These are phyloP conservation scores for Heimioporus sp. DNA, from an alignment of 768 basidiomycete species.

Conservation along the genomic window DNA sequence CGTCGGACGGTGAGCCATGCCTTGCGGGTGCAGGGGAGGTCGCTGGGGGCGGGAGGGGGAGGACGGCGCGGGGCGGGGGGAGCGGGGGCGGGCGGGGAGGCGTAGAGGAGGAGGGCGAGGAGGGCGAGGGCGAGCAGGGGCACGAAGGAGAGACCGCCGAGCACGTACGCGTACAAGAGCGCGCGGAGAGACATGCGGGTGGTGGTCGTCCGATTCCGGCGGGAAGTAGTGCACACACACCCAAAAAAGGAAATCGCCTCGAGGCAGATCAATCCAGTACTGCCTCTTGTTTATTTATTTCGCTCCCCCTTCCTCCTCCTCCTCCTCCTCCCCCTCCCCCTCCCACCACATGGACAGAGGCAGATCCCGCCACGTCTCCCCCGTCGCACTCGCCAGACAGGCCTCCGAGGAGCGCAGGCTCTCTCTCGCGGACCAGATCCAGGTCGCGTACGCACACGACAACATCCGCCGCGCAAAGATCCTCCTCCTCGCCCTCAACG, in stretches of 20 bases:
- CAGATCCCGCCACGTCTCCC: slow-evolving; percentile 40
- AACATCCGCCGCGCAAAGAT: slow-evolving; percentile 66
- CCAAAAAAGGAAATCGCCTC: no score
- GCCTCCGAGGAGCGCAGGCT: slow-evolving; percentile 42
- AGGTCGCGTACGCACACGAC: slow-evolving; percentile 65
- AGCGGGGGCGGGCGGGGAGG: slow-evolving; percentile 71
- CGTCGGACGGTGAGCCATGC: slow-evolving; percentile 84
- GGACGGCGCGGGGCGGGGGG: slow-evolving; percentile 36
- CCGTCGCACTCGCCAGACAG: slow-evolving; percentile 41
- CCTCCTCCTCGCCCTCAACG: slow-evolving; percentile 57
- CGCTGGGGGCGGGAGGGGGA: slow-evolving; percentile 38
- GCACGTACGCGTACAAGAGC: slow-evolving; percentile 78
- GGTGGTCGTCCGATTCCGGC: no score
- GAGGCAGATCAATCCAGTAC: no score
- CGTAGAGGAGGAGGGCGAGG: slow-evolving; percentile 64
- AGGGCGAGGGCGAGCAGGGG: no score
- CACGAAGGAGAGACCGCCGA: slow-evolving; percentile 92
- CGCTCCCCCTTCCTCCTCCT: neutral
- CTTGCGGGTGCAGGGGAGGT: slow-evolving; percentile 64
- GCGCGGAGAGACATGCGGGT: slow-evolving; percentile 62
- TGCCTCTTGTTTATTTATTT: no score
- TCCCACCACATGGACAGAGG: slow-evolving; percentile 34
- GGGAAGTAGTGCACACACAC: no score
- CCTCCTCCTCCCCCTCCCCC: slow-evolving; percentile 6
- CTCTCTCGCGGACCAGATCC: slow-evolving; percentile 62